phyloP scores from a whole-genome alignment of 1,284 basidiomycete species.

The Heliocybe sulcata region DNA sequence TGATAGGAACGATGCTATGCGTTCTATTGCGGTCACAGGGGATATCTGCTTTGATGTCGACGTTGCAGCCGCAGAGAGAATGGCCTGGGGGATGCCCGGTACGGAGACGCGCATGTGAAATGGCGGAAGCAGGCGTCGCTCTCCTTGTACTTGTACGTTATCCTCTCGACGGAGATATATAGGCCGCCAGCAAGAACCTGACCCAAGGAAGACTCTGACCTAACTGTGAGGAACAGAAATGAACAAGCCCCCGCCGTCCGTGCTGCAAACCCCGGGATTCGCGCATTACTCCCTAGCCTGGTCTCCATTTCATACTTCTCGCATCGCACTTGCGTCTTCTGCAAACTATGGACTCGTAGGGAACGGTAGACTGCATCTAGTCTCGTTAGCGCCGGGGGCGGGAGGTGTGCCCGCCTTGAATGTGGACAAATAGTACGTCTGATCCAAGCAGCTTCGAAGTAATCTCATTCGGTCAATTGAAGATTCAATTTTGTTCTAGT shows the following conservation, averaged over 20 bases:
- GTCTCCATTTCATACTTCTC: slow-evolving; percentile 85
- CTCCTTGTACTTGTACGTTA: neutral
- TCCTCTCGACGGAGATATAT: neutral
- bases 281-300: slow-evolving; percentile 86
- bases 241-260: slow-evolving; percentile 38
- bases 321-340: slow-evolving; percentile 82
- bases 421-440: slow-evolving; percentile 59
- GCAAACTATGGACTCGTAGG: slow-evolving; percentile 96
- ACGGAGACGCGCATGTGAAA: slow-evolving; percentile 71
- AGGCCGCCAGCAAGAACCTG: neutral
- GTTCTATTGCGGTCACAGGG: slow-evolving; percentile 49
- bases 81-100: slow-evolving; percentile 62
- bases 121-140: neutral
- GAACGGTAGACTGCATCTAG: slow-evolving; percentile 81
- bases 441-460: slow-evolving; percentile 16
- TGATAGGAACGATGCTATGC: slow-evolving; percentile 60
- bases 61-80: slow-evolving; percentile 34
- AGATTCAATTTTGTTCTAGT: slow-evolving; percentile 34
- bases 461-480: slow-evolving; percentile 2
- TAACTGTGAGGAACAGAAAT: slow-evolving; percentile 21
- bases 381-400: slow-evolving; percentile 43
- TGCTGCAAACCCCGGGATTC: slow-evolving; percentile 72
- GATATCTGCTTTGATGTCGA: slow-evolving; percentile 35
- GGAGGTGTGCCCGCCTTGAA: slow-evolving; percentile 36
- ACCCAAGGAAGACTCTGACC: neutral